A percentile compares a stretch with the other conserved stretches of the same genome.
These are phyloP conservation scores for Plasmodium vivax DNA, from an alignment of 169 alveolate species.

Conservation along the genomic window DNA sequence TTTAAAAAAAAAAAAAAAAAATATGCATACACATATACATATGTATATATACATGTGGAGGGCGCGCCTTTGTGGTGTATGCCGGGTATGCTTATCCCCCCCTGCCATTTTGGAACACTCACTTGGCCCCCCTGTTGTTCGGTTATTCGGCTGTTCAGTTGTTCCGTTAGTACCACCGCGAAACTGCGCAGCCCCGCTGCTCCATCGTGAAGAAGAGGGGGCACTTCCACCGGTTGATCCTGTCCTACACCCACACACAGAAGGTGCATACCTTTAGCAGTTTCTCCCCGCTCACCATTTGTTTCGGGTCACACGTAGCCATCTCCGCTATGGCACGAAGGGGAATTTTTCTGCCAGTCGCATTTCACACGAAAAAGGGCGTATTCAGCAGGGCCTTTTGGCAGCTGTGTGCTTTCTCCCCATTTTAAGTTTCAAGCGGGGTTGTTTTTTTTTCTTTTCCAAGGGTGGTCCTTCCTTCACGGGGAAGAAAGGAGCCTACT, in stretches of 20 bases:
- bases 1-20: background rate
- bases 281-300: background rate
- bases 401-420: background rate
- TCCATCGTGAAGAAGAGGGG: background rate
- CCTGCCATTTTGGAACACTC: background rate
- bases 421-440: background rate
- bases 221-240: background rate
- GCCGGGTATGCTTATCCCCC: background rate
- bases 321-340: background rate
- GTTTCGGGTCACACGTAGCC: background rate
- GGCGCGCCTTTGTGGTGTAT: background rate
- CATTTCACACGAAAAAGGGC: background rate
- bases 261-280: background rate
- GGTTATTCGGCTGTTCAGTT: background rate
- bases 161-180: background rate
- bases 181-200: background rate
- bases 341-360: background rate
- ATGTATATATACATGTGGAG: slow-evolving; percentile 6
- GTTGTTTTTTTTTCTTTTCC: background rate
- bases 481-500: background rate
- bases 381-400: background rate
- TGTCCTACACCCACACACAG: background rate
- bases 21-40: background rate
- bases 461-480: background rate
- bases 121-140: background rate